phyloP scores from a whole-genome alignment of 2,329 filamentous ascomycete species.

The Fusarium tricinctum region DNA sequence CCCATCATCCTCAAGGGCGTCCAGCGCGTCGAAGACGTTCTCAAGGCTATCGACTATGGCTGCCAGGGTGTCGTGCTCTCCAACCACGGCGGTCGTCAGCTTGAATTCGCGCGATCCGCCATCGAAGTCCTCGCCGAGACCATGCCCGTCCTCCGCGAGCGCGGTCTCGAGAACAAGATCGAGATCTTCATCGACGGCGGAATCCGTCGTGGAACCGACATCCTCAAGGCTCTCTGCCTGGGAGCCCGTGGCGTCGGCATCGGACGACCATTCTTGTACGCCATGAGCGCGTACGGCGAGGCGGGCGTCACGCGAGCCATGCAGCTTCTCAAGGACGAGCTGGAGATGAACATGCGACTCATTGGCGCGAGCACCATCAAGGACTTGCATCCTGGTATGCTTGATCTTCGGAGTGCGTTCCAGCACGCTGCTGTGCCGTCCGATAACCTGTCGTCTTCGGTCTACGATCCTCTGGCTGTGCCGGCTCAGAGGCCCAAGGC shows the following conservation, averaged over 20 bases:
- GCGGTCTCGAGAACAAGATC: constrained; percentile 80
- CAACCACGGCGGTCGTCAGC: constrained; percentile 95
- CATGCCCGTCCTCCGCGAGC: constrained; percentile 84
- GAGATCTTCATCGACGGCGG: constrained; percentile 95
- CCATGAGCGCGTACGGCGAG: constrained; percentile 93
- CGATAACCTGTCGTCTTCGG: constrained; percentile 63
- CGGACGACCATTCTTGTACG: constrained; percentile 93
- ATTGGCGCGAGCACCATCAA: constrained; percentile 83
- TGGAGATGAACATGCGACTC: constrained; percentile 99
- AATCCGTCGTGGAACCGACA: constrained; percentile 89
- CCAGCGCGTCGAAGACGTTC: constrained; percentile 94
- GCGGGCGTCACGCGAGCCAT: constrained; percentile 92
- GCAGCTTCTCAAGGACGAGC: constrained; percentile 93
- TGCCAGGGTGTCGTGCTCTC: constrained; percentile 93
- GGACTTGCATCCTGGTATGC: constrained; percentile 82
- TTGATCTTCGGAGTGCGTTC: constrained; percentile 81
- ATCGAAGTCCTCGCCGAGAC: constrained; percentile 94
- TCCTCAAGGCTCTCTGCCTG: constrained; percentile 93
- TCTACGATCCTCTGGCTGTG: constrained; percentile 68
- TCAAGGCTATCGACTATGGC: constrained; percentile 84
- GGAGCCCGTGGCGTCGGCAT: constrained; percentile 95
- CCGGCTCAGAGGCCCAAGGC: constrained; percentile 65
- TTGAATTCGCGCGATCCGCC: constrained; percentile 90
- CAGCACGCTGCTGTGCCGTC: constrained; percentile 65
- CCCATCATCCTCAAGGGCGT: constrained; percentile 97